A percentile compares a stretch with the other conserved stretches of the same genome.
Conservation (phyloP, 176 grass and related monocot species). For the Musa acuminata region DNA sequence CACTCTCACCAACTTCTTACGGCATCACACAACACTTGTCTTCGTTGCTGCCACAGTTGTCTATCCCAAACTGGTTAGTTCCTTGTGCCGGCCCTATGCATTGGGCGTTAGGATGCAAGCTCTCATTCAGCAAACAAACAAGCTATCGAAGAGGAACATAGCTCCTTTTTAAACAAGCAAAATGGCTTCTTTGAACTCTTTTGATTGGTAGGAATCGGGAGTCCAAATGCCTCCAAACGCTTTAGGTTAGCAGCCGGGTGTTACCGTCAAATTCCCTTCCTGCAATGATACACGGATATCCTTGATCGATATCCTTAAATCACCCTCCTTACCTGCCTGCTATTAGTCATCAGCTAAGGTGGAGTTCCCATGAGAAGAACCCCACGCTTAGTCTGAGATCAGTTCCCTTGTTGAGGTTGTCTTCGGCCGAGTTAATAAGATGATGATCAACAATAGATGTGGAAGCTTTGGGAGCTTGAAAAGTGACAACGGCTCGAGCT, state of each 20-base stretch:
- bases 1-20: too few relatives aligned
- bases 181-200: background rate
- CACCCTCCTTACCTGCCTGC: too few relatives aligned
- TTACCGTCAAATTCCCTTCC: too few relatives aligned
- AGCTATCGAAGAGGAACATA: background rate
- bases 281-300: background rate
- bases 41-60: background rate
- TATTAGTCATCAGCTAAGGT: background rate
- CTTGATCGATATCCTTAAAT: background rate
- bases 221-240: background rate
- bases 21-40: too few relatives aligned
- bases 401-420: background rate
- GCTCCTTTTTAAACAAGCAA: background rate
- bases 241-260: background rate
- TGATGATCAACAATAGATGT: conserved; percentile 20
- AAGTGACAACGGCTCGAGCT: background rate
- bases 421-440: background rate
- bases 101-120: background rate
- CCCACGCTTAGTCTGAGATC: background rate
- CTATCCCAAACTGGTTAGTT: conserved; percentile 3
- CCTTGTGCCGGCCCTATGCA: background rate
- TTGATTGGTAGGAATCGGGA: background rate
- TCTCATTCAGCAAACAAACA: background rate
- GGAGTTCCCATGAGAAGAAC: too few relatives aligned
- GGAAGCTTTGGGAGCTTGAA: conserved; percentile 34